Evolutionary conservation across 148 eudicot species (phyloP).

Genomic region (Cornus florida): DNA sequence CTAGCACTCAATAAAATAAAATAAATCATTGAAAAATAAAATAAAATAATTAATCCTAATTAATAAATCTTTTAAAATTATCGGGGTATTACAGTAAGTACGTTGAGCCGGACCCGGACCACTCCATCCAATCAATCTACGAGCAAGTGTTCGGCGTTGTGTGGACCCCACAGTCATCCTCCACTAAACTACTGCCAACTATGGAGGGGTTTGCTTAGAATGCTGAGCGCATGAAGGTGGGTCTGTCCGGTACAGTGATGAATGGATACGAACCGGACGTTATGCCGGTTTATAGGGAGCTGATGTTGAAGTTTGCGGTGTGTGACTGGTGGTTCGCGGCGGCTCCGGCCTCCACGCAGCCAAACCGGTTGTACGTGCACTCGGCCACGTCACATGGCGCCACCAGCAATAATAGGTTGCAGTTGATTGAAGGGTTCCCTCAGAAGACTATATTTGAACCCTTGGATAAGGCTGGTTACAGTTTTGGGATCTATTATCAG

Average conservation of each 20-base stretch:
- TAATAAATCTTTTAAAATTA: no score
- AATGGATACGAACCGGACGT: slow-evolving; percentile 71
- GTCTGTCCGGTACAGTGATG: slow-evolving; percentile 65
- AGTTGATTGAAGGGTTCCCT: slow-evolving; percentile 44
- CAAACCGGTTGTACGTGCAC: slow-evolving; percentile 53
- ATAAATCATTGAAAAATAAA: no score
- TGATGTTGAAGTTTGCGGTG: slow-evolving; percentile 41
- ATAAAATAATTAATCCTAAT: no score
- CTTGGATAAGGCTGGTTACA: slow-evolving; percentile 37
- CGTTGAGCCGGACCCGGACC: slow-evolving; percentile 7
- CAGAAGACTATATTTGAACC: slow-evolving; percentile 64
- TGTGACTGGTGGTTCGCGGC: slow-evolving; percentile 58
- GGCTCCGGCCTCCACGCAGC: slow-evolving; percentile 54
- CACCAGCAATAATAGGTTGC: slow-evolving; percentile 35
- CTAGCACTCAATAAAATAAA: no score
- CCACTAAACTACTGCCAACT: slow-evolving; percentile 29
- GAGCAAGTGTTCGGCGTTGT: slow-evolving; percentile 70
- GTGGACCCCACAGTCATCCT: slow-evolving; percentile 37
- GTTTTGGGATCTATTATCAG: slow-evolving; percentile 57
- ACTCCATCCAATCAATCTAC: slow-evolving; percentile 58
- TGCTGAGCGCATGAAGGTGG: slow-evolving; percentile 44
- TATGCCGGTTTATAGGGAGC: slow-evolving; percentile 67
- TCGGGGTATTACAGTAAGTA: no score
- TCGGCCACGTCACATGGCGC: slow-evolving; percentile 34
- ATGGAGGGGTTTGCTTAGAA: slow-evolving; percentile 77